Percentiles rank a stretch among this genome's conserved stretches.
These are phyloP conservation scores for Aspergillus cejpii DNA, from an alignment of 2,329 filamentous ascomycete species.

Conservation along the genomic window DNA sequence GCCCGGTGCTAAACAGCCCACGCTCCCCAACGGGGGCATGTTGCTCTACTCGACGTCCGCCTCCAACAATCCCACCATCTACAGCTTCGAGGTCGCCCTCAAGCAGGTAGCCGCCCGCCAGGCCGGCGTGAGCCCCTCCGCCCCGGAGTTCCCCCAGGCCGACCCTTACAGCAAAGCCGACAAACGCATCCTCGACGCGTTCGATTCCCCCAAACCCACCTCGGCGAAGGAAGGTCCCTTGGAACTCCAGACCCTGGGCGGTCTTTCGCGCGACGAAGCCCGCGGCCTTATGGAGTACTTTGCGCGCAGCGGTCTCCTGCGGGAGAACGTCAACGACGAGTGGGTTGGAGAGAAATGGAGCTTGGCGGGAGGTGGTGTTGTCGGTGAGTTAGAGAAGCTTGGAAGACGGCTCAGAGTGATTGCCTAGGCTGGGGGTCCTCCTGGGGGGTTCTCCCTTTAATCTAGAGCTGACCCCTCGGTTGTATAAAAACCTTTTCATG, in stretches of 20 bases:
- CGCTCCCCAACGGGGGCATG: constrained; percentile 66
- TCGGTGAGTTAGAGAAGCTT: constrained; percentile 77
- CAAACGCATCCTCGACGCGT: constrained; percentile 44
- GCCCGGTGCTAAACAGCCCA: constrained; percentile 28
- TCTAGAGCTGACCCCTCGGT: background rate
- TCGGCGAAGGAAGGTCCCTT: constrained; percentile 31
- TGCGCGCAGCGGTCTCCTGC: constrained; percentile 73
- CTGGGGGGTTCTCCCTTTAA: background rate
- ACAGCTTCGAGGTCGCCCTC: constrained; percentile 63
- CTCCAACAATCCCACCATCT: constrained; percentile 60
- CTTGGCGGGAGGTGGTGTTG: constrained; percentile 68
- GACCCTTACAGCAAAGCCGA: constrained; percentile 51
- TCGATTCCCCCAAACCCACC: constrained; percentile 27
- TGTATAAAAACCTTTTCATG: constrained; percentile 3
- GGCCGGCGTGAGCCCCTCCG: constrained; percentile 29
- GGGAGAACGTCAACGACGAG: constrained; percentile 61
- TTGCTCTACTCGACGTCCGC: constrained; percentile 67
- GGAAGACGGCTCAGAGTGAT: constrained; percentile 41
- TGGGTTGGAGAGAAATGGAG: constrained; percentile 77
- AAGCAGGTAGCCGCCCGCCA: constrained; percentile 44
- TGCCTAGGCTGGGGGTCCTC: constrained; percentile 14
- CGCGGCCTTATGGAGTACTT: constrained; percentile 86
- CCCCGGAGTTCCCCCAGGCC: constrained; percentile 42
- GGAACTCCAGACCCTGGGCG: constrained; percentile 53
- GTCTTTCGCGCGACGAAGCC: constrained; percentile 67